Base-by-base conservation (phyloP, 2,329 filamentous ascomycete genomes). In the Decorospora gaudefroyi region DNA sequence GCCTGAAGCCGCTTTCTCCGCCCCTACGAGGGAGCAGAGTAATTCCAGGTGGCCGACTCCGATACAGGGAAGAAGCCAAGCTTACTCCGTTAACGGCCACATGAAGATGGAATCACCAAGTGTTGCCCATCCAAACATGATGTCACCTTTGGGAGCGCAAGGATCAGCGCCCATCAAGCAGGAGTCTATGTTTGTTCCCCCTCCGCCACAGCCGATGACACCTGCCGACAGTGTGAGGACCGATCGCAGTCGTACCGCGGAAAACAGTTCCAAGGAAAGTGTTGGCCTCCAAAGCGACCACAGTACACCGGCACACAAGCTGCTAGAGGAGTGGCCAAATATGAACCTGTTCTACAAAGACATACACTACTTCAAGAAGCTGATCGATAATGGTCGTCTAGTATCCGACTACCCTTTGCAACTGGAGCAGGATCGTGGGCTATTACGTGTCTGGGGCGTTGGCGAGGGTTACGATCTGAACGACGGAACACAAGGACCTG, bases 301-400 rank as follows among this genome's bases (percentile, higher is more conserved):
- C 63, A 95, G 89, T 0, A 96, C 91, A 0, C 83, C 90, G n/a
- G 90, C 90, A 1, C 88, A 93, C 36, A 82, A 90, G 51, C 75
- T 97, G 12, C 74, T 97, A 72, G 77, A 64, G 72, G 78, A 50
- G 65, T 96, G 63, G 83, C 88, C 22, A 42, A 76, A 59, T 6
- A 64, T 67, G 60, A 74, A 76, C 21, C 77, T 78, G 38, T 77
- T 84, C 17, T 80, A 82, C 42, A 81, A 87, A 53, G 72, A 52
- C 7, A 53, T 68, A 10, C 56, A 59, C 4, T 54, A 55, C n/a
- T 47, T 67, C 13, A 53, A 76, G 16, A 91, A 88, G 62, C 87
- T 90, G 1, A 84, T 89, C 59, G 78, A 82, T 13, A 76, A 82
- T 38, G 89, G 93, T 64, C 82, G 88, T 16, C 44, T 53, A 3